Base-by-base conservation (phyloP, 2,329 filamentous ascomycete species). In the Daldinia sp. region DNA sequence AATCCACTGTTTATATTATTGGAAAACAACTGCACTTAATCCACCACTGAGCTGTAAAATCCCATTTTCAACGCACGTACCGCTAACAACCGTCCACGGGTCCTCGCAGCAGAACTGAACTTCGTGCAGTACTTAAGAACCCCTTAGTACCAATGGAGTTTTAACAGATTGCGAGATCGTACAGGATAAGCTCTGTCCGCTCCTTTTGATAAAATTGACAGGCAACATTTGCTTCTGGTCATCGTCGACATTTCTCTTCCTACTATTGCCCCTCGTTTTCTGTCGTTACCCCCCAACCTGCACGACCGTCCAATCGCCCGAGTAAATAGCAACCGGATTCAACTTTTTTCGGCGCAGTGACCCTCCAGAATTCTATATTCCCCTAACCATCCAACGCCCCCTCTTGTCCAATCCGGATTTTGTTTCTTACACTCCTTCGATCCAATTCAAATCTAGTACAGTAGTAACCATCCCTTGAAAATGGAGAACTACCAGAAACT, bases 401-500 rank as follows among this genome's bases (percentile, higher is more conserved):
- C 41, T 28, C 56, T 53, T 23, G 3, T 26, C 28, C 62, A 39
- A 51, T 30, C 44, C 42, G 39, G 46, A 35, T 20, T 65, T 65
- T 56, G 37, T 39, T 64, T 65, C 33, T 63, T 58, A 69, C 39
- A 30, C 46, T 68, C 60, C 57, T 68, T 65, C 41, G 59, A 58
- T 46, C 42, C 44, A 58, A 44, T 62, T 61, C 57, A 28, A 33
- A 33, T 57, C 56, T 28, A 58, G 46, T 63, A 18, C 54, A 57
- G 35, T 37, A 30, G 60, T 67, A 44, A 28, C 30, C 9, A 37
- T 48, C 44, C 42, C 60, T 55, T 23, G 6, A 74, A 51, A 73
- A 97, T 97, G 94, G 93, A 97, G 82, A 97, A 97, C 83, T 97
- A 97, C 81, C 93, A 97, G 83, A 97, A 97, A 84, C 88, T 97